A percentile compares a stretch with the other conserved stretches of the same genome.
phyloP scores from a whole-genome alignment of 148 eudicot genomes.

The Amaranthus palmeri region DNA sequence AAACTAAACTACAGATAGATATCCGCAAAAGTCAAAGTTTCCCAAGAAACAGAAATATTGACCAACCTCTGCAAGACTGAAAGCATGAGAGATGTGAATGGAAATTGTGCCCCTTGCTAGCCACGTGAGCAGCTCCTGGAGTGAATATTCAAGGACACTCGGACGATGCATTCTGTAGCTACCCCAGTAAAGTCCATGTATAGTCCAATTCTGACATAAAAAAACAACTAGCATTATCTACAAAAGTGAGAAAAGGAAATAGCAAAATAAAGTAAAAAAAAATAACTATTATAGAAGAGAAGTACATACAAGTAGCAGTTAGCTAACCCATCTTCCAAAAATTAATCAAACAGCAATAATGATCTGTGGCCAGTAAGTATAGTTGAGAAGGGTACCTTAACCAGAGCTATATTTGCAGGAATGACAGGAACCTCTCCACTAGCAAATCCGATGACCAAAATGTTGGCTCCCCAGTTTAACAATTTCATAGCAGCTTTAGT shows the following conservation, averaged over 20 bases:
- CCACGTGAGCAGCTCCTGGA: slow-evolving; percentile 81
- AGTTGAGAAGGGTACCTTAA: slow-evolving; percentile 54
- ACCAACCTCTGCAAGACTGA: slow-evolving; percentile 64
- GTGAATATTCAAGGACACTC: slow-evolving; percentile 58
- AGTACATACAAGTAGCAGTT: background rate
- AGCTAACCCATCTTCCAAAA: background rate
- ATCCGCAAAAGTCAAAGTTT: background rate
- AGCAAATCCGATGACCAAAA: slow-evolving; percentile 89
- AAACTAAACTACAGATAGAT: background rate
- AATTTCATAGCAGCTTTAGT: slow-evolving; percentile 75
- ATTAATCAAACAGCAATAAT: background rate
- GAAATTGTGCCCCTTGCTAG: slow-evolving; percentile 57
- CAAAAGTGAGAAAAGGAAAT: slow-evolving; percentile 10
- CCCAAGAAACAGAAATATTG: background rate
- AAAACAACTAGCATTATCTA: slow-evolving; percentile 3
- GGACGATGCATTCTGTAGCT: slow-evolving; percentile 69
- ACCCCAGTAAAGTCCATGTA: slow-evolving; percentile 98
- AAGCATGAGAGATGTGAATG: slow-evolving; percentile 64
- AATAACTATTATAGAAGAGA: background rate
- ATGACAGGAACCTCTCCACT: slow-evolving; percentile 95
- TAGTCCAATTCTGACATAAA: slow-evolving; percentile 80
- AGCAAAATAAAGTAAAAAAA: background rate
- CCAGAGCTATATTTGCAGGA: slow-evolving; percentile 89
- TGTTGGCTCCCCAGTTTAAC: slow-evolving; percentile 93
- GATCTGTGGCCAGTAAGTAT: background rate